A percentile compares a stretch with the other conserved stretches of the same genome.
phyloP scores from a whole-genome alignment of 208 protist genomes.

The Crithidia brevicula region DNA sequence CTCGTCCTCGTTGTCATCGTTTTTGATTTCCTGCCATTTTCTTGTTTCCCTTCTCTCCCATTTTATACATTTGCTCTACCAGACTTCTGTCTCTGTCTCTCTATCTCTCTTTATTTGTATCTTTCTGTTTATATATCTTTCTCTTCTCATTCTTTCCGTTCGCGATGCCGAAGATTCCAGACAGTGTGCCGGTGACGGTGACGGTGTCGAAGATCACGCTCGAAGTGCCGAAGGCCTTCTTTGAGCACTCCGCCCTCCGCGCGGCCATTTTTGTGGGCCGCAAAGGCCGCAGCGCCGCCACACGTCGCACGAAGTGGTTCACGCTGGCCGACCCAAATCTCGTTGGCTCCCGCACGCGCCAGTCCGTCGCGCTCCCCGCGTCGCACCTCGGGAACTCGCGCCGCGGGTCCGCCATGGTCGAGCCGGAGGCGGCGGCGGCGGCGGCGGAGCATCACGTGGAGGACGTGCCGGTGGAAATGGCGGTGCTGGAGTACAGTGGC shows the following conservation, averaged over 20 bases:
- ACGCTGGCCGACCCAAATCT: slow-evolving; percentile 36
- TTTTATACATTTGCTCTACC: background rate
- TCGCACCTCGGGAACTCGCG: slow-evolving; percentile 14
- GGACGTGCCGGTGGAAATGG: slow-evolving; percentile 34
- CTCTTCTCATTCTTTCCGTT: background rate
- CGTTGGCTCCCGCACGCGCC: slow-evolving; percentile 28
- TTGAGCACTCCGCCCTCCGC: slow-evolving; percentile 28
- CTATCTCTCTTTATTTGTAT: background rate
- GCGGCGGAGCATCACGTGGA: slow-evolving; percentile 9
- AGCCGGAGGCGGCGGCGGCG: background rate
- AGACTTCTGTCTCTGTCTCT: background rate
- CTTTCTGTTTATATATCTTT: background rate
- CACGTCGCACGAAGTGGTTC: slow-evolving; percentile 61
- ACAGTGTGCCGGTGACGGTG: slow-evolving; percentile 42
- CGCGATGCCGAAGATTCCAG: slow-evolving; percentile 46
- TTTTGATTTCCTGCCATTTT: background rate
- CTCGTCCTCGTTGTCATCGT: background rate
- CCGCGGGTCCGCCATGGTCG: background rate
- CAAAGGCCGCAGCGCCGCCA: slow-evolving; percentile 36
- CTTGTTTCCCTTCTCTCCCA: background rate
- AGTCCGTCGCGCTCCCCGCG: slow-evolving; percentile 11
- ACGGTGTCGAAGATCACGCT: slow-evolving; percentile 42
- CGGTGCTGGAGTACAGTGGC: slow-evolving; percentile 43
- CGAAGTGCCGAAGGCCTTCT: slow-evolving; percentile 45
- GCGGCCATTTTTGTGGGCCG: slow-evolving; percentile 45